phyloP scores from a whole-genome alignment of 495 filamentous ascomycete species.

The Clohesyomyces aquaticus region DNA sequence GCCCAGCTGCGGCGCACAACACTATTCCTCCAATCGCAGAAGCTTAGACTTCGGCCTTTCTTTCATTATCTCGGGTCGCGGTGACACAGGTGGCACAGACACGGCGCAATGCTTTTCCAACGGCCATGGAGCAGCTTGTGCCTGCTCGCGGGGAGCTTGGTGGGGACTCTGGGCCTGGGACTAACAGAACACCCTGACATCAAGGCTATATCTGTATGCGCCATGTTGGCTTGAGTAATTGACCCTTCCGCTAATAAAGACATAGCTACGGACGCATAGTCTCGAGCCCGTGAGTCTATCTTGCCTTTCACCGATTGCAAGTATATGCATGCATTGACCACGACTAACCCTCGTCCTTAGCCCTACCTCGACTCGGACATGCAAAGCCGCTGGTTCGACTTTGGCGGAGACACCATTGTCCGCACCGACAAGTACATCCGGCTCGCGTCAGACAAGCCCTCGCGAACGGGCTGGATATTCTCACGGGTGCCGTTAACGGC shows the following conservation, averaged over 20 bases:
- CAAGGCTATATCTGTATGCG: slow-evolving; percentile 60
- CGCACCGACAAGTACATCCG: slow-evolving; percentile 95
- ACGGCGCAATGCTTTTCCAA: slow-evolving; percentile 32
- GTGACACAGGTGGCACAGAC: not conserved
- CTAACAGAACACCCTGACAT: slow-evolving; percentile 50
- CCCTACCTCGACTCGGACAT: slow-evolving; percentile 98
- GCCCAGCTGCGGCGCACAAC: not conserved
- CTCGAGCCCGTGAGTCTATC: slow-evolving; percentile 50
- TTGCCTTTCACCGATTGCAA: not conserved
- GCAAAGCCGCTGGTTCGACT: slow-evolving; percentile 99
- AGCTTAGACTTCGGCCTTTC: slow-evolving; percentile 15
- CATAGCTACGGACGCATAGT: slow-evolving; percentile 77
- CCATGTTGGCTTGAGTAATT: not conserved
- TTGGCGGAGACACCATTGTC: slow-evolving; percentile 93
- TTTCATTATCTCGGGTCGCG: slow-evolving; percentile 13
- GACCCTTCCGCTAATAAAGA: slow-evolving; percentile 1
- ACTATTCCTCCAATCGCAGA: slow-evolving; percentile 20
- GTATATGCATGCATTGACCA: too few relatives aligned
- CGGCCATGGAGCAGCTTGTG: slow-evolving; percentile 38
- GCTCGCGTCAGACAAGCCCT: slow-evolving; percentile 85
- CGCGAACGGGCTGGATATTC: slow-evolving; percentile 90
- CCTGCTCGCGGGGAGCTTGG: slow-evolving; percentile 40
- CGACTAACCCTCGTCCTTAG: slow-evolving; percentile 59
- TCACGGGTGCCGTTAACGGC: slow-evolving; percentile 92
- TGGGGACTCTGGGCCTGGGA: slow-evolving; percentile 18